Evolutionary conservation across 805 yeast genomes (phyloP).

Genomic region (Wickerhamomyces tratensis): DNA sequence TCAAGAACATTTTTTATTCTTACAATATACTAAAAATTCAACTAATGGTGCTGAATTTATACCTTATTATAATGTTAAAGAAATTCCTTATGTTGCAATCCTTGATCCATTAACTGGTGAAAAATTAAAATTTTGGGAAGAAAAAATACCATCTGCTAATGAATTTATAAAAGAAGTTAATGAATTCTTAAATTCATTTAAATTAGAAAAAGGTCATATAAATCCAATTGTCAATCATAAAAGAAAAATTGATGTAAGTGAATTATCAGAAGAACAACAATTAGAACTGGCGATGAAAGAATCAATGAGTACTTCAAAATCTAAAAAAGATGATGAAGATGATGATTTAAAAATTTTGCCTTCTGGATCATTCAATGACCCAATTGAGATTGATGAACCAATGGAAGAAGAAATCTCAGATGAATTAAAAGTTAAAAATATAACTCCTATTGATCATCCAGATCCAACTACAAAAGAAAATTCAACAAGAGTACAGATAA

Average conservation of each 20-base stretch:
- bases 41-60: constrained; percentile 62
- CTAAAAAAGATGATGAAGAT: constrained; percentile 16
- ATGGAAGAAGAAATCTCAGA: constrained; percentile 20
- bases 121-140: constrained; percentile 68
- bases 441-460: constrained; percentile 38
- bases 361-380: constrained; percentile 9
- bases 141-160: constrained; percentile 43
- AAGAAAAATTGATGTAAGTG: constrained; percentile 48
- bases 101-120: constrained; percentile 96
- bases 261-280: constrained; percentile 77
- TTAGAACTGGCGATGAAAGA: constrained; percentile 64
- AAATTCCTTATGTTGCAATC: constrained; percentile 83
- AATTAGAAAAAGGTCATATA: constrained; percentile 49
- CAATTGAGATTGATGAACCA: constrained; percentile 15
- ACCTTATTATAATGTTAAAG: constrained; percentile 61
- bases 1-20: constrained; percentile 60
- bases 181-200: constrained; percentile 56
- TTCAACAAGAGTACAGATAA: constrained; percentile 76
- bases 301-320: constrained; percentile 34
- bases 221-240: constrained; percentile 63
- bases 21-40: constrained; percentile 79
- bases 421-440: constrained; percentile 36
- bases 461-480: constrained; percentile 54
- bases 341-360: constrained; percentile 12
- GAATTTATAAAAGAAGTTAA: constrained; percentile 60